Evolutionary conservation across 2,329 filamentous ascomycete species (phyloP).

Genomic region (Chaetomiaceae sp.): DNA sequence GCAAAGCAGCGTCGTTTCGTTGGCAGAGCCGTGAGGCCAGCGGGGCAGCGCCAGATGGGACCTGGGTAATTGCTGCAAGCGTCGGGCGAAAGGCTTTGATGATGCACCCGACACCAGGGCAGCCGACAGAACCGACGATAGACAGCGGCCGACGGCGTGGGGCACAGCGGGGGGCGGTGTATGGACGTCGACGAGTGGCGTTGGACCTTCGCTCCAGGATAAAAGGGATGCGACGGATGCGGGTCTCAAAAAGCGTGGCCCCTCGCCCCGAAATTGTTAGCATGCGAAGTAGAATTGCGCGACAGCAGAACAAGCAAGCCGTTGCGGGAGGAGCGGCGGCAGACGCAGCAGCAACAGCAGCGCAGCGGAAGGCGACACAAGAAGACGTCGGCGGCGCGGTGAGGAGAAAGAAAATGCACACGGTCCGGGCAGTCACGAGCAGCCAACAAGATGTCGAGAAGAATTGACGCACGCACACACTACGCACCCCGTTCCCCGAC

Average conservation of each 20-base stretch:
- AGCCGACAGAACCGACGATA: constrained; percentile 3
- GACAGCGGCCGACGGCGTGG: not conserved
- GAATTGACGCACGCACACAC: not conserved
- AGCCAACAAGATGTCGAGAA: not conserved
- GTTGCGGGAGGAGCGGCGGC: not conserved
- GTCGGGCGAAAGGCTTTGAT: constrained; percentile 6
- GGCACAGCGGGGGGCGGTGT: not conserved
- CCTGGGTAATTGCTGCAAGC: constrained; percentile 5
- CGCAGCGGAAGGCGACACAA: constrained; percentile 12
- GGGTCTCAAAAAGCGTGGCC: constrained; percentile 5
- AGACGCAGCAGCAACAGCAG: not conserved
- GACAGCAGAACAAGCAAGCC: not conserved
- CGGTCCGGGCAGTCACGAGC: not conserved
- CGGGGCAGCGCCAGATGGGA: not conserved
- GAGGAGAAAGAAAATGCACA: constrained; percentile 4
- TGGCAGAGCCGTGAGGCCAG: constrained; percentile 11
- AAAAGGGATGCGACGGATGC: constrained; percentile 9
- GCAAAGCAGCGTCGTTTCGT: not conserved
- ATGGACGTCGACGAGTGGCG: constrained; percentile 1
- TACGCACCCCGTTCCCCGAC: not conserved
- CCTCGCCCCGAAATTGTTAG: not conserved
- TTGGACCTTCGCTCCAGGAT: not conserved
- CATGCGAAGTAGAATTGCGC: not conserved
- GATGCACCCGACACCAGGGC: constrained; percentile 1
- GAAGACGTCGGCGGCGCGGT: not conserved